Percentiles rank a stretch among this genome's conserved stretches.
Evolutionary conservation across 2,329 filamentous ascomycete genomes (phyloP).

Genomic region (Colletotrichum sidae): DNA sequence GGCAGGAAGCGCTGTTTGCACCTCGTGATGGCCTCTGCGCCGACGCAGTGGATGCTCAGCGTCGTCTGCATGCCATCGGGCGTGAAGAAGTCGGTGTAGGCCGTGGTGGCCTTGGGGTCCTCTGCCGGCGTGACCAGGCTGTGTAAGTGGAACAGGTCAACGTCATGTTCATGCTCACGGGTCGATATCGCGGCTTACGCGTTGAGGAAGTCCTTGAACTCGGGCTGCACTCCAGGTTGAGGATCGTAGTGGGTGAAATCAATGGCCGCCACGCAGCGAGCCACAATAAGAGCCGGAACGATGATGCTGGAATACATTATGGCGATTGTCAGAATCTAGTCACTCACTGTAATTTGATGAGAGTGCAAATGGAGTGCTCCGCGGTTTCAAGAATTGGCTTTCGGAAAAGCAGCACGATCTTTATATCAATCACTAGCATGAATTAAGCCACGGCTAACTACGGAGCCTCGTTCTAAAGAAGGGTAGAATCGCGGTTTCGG

Average conservation of each 20-base stretch:
- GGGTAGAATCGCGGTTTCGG: too few relatives aligned
- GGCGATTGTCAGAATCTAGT: too few relatives aligned
- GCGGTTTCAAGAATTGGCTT: too few relatives aligned
- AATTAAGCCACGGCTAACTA: background rate
- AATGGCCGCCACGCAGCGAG: constrained; percentile 11
- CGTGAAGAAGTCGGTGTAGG: constrained; percentile 32
- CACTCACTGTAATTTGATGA: background rate
- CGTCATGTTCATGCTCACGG: too few relatives aligned
- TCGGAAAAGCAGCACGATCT: too few relatives aligned
- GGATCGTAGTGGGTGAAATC: constrained; percentile 25
- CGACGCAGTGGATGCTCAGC: constrained; percentile 31
- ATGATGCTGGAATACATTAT: constrained; percentile 5
- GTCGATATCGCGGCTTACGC: background rate
- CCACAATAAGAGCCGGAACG: constrained; percentile 4
- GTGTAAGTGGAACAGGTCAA: background rate
- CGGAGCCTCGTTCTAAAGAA: background rate
- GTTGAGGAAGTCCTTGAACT: constrained; percentile 23
- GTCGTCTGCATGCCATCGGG: constrained; percentile 34
- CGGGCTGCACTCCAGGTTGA: constrained; percentile 20
- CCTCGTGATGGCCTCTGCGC: constrained; percentile 23
- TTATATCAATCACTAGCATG: too few relatives aligned
- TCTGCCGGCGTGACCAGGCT: constrained; percentile 29
- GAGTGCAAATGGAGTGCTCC: background rate
- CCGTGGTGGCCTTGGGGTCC: constrained; percentile 30
- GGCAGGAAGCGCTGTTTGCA: constrained; percentile 32